Conservation (phyloP, 2,329 filamentous ascomycete genomes). For the Lachnellula willkommii region DNA sequence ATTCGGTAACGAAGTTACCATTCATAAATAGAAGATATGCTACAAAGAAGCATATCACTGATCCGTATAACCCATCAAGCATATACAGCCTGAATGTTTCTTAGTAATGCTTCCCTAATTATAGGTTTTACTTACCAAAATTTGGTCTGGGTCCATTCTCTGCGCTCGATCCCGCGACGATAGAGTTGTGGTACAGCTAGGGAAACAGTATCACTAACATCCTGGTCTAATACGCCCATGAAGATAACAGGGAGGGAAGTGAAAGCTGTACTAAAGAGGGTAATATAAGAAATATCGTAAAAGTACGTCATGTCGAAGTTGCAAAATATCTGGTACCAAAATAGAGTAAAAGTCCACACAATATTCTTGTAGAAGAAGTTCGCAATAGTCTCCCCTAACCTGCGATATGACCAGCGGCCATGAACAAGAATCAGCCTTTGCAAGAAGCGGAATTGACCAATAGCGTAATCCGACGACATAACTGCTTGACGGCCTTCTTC, state of each 20-base stretch:
- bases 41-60: slow-evolving; percentile 87
- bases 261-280: slow-evolving; percentile 94
- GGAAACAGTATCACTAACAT: slow-evolving; percentile 90
- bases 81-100: slow-evolving; percentile 69
- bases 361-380: slow-evolving; percentile 99
- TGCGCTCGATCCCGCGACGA: slow-evolving; percentile 86
- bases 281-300: slow-evolving; percentile 96
- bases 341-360: slow-evolving; percentile 92
- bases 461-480: slow-evolving; percentile 95
- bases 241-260: slow-evolving; percentile 91
- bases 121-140: slow-evolving; percentile 70
- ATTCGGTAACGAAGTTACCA: slow-evolving; percentile 63
- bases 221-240: slow-evolving; percentile 95
- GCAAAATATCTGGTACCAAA: slow-evolving; percentile 96
- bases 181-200: slow-evolving; percentile 93
- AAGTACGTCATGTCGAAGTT: slow-evolving; percentile 96
- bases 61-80: slow-evolving; percentile 91
- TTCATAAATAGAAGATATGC: slow-evolving; percentile 73
- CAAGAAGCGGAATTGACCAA: slow-evolving; percentile 88
- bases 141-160: slow-evolving; percentile 93
- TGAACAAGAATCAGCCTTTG: slow-evolving; percentile 82
- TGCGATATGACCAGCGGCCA: slow-evolving; percentile 92
- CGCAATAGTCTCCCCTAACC: slow-evolving; percentile 85
- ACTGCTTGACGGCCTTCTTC: slow-evolving; percentile 87
- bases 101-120: slow-evolving; percentile 28